Base-by-base conservation (phyloP, 805 yeast species). In the Metschnikowia borealis region DNA sequence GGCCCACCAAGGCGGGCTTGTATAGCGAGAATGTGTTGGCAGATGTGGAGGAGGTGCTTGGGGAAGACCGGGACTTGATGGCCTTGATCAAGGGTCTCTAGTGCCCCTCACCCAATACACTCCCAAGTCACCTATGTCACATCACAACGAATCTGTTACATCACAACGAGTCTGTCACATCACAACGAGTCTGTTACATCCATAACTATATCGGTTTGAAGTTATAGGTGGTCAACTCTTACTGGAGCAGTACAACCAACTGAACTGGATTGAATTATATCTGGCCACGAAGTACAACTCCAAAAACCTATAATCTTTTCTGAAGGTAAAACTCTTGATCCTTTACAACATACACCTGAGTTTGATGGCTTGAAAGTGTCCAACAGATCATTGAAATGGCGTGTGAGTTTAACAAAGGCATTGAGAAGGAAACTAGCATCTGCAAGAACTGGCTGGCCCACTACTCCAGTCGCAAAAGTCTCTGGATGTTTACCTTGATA, bases 1-100 rank as follows among this genome's bases (percentile, higher is more conserved):
- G 92, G 54, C 82, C 85, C 17, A 87, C 95, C 0, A 85, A 81
- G 59, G 80, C 82, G 54, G 95, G 95, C 5, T 68, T 87, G 49
- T 87, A 87, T 64, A 84, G 86, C 62, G 94, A 87, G 63, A 81
- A 80, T 52, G 83, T 89, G 2, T 65, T 87, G 59, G 82, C 83
- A 8, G 88, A 84, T 60, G 88, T 87, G 38, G 94, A 87, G 61
- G 88, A 86, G 56, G 74, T 79, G 11, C 63, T 83, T 44, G 81
- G 81, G 18, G 88, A 82, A 35, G 78, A 73, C 56, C 62, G 64
- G 50, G 78, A 73, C 54, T 61, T 73, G 48, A 69, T 73, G 77
- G 74, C 76, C 7, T 65, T 73, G 43, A 70, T 73, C 47, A 62
- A 63, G 54, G 67, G 67, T 23, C 52, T 64, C 41, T 54, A 46